These are phyloP conservation scores for Pseudogymnoascus destructans DNA, from an alignment of 2,329 filamentous ascomycete species.

Conservation along the genomic window DNA sequence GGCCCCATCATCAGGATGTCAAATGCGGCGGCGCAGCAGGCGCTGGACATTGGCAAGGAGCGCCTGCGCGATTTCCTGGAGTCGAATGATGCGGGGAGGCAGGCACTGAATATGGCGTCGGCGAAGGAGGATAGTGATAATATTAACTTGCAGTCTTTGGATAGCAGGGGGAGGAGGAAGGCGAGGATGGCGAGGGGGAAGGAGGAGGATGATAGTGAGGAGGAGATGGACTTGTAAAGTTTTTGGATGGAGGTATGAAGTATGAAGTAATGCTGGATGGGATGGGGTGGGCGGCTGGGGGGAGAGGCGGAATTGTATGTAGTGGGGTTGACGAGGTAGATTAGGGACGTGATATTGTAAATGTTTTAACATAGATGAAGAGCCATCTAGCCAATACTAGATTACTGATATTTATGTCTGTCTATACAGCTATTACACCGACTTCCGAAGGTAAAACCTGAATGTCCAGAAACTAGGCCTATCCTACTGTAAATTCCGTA, in stretches of 20 bases:
- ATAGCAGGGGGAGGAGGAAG: constrained; percentile 43
- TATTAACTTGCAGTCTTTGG: constrained; percentile 47
- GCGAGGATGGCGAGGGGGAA: constrained; percentile 2
- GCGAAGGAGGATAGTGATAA: constrained; percentile 32
- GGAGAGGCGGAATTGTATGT: not conserved
- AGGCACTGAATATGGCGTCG: constrained; percentile 65
- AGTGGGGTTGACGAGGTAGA: not conserved
- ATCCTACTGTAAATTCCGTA: not conserved
- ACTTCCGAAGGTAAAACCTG: no score
- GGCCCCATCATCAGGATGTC: constrained; percentile 93
- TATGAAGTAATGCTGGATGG: not conserved
- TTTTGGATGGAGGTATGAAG: not conserved
- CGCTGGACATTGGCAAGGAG: constrained; percentile 82
- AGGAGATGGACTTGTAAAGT: constrained; percentile 2
- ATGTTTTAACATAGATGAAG: constrained; percentile 4
- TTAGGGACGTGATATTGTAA: not conserved
- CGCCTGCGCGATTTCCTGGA: constrained; percentile 81
- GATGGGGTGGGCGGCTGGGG: not conserved
- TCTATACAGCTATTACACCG: not conserved
- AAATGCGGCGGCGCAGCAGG: constrained; percentile 77
- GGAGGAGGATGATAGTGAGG: constrained; percentile 4
- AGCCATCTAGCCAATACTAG: not conserved
- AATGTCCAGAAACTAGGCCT: not conserved
- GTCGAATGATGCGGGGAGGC: constrained; percentile 69
- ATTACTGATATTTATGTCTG: not conserved